Conservation (phyloP, 768 basidiomycete genomes). For the Dioszegia crocea region DNA sequence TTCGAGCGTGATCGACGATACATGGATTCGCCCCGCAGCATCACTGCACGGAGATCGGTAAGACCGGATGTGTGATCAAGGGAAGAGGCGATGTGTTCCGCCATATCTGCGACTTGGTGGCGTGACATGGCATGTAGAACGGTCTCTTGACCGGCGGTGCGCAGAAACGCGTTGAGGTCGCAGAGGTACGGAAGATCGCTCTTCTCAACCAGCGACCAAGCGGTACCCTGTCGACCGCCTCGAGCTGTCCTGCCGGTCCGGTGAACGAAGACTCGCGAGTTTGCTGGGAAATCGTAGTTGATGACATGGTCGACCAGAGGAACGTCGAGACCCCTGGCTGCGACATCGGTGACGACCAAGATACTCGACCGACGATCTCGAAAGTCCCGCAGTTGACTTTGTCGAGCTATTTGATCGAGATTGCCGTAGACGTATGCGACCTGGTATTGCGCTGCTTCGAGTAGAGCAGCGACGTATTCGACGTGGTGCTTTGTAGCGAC, state of each 20-base stretch:
- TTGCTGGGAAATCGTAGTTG: conserved; percentile 97
- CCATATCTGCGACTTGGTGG: conserved; percentile 4
- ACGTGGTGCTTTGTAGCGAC: conserved; percentile 98
- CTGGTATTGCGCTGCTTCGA: conserved; percentile 75
- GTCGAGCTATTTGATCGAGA: conserved; percentile 84
- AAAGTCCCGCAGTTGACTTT: conserved; percentile 85
- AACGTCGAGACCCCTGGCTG: conserved; percentile 96
- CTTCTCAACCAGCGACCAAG: conserved; percentile 87
- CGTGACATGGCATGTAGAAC: not conserved
- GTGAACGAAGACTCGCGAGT: conserved; percentile 88
- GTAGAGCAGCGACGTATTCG: conserved; percentile 78
- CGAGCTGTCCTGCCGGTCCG: conserved; percentile 95
- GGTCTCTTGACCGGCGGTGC: conserved; percentile 46
- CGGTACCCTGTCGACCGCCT: conserved; percentile 91
- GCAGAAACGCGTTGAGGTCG: conserved; percentile 86
- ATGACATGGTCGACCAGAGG: conserved; percentile 93
- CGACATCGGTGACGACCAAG: conserved; percentile 95
- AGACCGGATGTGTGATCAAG: conserved; percentile 45
- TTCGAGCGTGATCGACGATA: conserved; percentile 91
- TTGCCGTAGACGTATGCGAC: conserved; percentile 94
- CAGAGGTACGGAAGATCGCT: conserved; percentile 82
- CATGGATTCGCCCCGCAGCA: conserved; percentile 83
- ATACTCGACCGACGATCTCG: conserved; percentile 72
- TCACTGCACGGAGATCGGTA: conserved; percentile 67
- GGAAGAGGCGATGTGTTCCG: conserved; percentile 1